Base-by-base conservation (phyloP, 352 stramenopile species). In the Pythium diclinum region DNA sequence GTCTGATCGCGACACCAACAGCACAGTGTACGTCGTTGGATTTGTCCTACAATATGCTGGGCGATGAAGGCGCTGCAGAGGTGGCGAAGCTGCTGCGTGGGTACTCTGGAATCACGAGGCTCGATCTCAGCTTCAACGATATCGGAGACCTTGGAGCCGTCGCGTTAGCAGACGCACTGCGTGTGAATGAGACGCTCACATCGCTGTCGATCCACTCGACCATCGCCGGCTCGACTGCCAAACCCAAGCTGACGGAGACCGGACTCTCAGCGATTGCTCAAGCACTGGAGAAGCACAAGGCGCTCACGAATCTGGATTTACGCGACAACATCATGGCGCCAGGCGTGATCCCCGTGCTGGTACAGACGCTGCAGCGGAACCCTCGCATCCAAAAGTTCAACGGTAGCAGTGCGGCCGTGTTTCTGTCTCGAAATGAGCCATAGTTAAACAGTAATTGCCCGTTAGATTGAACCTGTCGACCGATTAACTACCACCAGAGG, bases 121-220 rank as follows among this genome's bases (percentile, higher is more conserved):
- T 92, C 7, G 76, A 91, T 40, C n/a, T 92, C 23, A 89, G 83
- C 61, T 83, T 86, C 61, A 92, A 92, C 58, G 78, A 83, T 56
- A 89, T 92, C 61, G 78, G 79, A 1, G 78, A 92, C 59, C 42
- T 54, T 19, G 83, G 83, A 10, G 76, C 73, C 1, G 47, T 65
- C 11, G 73, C 56, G 2, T 44, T 92, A 1, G 79, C 74, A 1
- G 70, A 86, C 16, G 75, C 77, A 10, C 48, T 92, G 13, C 40
- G 28, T 3, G 40, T 61, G 6, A 92, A 92, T 47, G 56, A 59
- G 0, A 83, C 81, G 0, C 68, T 92, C 14, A 58, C 59, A n/a
- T 69, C 68, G 5, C 59, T 92, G 11, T 76, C 74, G 17, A 42
- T 88, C 34, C 80, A 82, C 36, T 85, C 78, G 3, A 81, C 65